phyloP scores from a whole-genome alignment of 306 rosid genomes.

The Dalbergia cochinchinensis region DNA sequence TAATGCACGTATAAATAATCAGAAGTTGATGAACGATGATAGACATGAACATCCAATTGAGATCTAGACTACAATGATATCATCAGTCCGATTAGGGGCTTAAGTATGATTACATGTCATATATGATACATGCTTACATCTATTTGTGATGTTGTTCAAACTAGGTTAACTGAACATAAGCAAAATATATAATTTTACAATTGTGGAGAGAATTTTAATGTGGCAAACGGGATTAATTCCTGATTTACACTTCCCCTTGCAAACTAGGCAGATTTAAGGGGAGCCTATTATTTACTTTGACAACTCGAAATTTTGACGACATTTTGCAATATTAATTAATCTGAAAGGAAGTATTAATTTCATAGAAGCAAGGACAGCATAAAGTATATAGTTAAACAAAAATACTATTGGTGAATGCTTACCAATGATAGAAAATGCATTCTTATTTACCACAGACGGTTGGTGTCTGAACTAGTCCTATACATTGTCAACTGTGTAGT shows the following conservation, averaged over 20 bases:
- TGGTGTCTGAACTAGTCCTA: constrained; percentile 45
- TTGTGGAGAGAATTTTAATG: too few species aligned
- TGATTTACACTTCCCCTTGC: neutral
- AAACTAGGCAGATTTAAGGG: neutral
- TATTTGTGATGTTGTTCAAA: neutral
- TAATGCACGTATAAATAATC: too few species aligned
- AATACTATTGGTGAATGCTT: neutral
- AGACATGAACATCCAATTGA: too few species aligned
- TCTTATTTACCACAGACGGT: constrained; percentile 27
- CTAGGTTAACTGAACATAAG: neutral
- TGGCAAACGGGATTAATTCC: neutral
- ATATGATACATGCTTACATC: neutral
- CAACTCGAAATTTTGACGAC: too few species aligned
- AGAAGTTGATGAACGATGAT: too few species aligned
- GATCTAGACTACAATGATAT: too few species aligned
- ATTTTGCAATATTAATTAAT: too few species aligned
- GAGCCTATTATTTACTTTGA: constrained; percentile 8
- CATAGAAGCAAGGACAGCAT: constrained; percentile 2
- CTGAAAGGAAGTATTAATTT: neutral
- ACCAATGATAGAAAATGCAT: constrained; percentile 11
- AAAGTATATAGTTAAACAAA: neutral
- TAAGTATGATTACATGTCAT: neutral
- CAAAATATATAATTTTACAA: neutral
- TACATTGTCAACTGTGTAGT: constrained; percentile 20
- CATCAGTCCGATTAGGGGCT: too few species aligned